phyloP scores from a whole-genome alignment of 225 moss, liverwort and hornwort species.

The Polytrichum commune region DNA sequence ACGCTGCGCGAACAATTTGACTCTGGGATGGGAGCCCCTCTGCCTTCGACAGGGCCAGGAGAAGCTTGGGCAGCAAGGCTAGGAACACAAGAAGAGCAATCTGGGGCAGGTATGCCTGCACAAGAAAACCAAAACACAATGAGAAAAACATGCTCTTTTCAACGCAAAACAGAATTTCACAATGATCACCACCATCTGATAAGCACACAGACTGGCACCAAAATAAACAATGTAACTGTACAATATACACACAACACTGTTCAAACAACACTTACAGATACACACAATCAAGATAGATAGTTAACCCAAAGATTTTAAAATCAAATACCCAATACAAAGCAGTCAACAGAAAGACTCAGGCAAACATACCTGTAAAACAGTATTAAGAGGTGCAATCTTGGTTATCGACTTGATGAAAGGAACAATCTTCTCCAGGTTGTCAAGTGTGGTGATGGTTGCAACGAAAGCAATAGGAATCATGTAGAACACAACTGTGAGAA shows the following conservation, averaged over 20 bases:
- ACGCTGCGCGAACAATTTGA: conserved; percentile 37
- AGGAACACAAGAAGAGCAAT: conserved; percentile 13
- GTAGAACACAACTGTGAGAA: conserved; percentile 38
- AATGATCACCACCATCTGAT: no score
- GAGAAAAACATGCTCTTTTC: no score
- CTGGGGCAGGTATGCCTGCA: conserved; percentile 16
- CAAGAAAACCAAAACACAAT: background rate
- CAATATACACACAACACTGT: background rate
- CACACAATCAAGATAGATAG: background rate
- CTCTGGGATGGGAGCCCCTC: conserved; percentile 44
- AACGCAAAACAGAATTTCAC: background rate
- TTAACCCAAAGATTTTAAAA: background rate
- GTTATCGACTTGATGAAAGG: conserved; percentile 34
- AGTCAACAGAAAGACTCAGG: background rate
- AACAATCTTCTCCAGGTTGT: conserved; percentile 32
- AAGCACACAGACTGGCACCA: no score
- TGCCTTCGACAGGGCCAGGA: conserved; percentile 32
- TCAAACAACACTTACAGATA: background rate
- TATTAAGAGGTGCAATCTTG: conserved; percentile 15
- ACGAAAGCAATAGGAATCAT: conserved; percentile 66
- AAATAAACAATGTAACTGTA: background rate
- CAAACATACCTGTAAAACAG: conserved; percentile 27
- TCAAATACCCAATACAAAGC: background rate
- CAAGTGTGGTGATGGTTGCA: conserved; percentile 42
- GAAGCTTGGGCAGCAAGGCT: conserved; percentile 41